Evolutionary conservation across 352 stramenopile species (phyloP), one percentile per base, ranked within the genome.

Genomic region (Thraustochytrium sp.): DNA sequence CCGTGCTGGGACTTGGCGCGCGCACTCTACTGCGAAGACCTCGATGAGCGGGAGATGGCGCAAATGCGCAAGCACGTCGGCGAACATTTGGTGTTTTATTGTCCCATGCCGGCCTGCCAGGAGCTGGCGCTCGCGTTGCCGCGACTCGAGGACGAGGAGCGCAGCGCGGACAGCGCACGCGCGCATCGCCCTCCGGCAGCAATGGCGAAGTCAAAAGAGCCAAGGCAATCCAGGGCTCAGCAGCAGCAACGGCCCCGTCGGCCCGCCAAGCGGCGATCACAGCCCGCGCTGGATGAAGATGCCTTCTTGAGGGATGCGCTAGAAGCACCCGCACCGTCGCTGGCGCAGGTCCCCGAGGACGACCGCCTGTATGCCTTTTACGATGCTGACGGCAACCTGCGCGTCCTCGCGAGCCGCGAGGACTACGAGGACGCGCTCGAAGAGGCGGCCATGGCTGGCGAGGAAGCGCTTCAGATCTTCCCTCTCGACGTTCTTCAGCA

Each of bases 381-480:
- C 21, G 53, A 64, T 53, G 48, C 68, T 1, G 44, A 80, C 11
- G 46, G 53, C 26, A 16, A 63, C 8, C 8, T 55, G 23, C n/a
- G 76, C 31, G 36, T 68, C 1, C 18, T 80, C 18, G 46, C 5
- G 23, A 80, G 44, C 18, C 44, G 76, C 48, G 31, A 46, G 49
- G 68, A 80, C 38, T 9, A 75, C 3, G 68, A 80, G 53, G 68
- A 80, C 3, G 68, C 68, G n/a, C 68, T 80, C 2, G 68, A 80
- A 75, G 42, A 80, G 29, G 51, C 68, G 1, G 18, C 31, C 9
- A 18, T 80, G 9, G 18, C 9, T 0, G 68, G 68, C 23, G 1
- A n/a, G n/a, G 21, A 61, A 46, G 38, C 37, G 23, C 2, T 80
- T 42, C 53, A 51, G 18, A 61, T 80, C 34, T 80, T 65, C 49